A percentile compares a stretch with the other conserved stretches of the same genome.
Evolutionary conservation across 2,329 filamentous ascomycete genomes (phyloP).

Genomic region (Fusarium siculi): DNA sequence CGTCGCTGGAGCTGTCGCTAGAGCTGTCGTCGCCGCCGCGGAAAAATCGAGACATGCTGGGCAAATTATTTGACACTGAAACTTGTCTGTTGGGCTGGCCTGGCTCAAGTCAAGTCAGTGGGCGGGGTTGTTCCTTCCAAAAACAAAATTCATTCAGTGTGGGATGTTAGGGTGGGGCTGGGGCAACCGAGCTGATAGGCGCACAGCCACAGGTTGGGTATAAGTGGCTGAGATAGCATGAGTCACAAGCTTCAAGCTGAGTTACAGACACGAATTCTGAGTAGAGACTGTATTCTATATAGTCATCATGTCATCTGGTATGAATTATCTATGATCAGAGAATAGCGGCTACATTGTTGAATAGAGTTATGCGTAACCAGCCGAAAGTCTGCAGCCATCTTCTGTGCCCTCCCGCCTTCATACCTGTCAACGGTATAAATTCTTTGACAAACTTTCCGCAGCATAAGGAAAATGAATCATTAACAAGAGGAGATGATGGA

Average conservation of each 20-base stretch:
- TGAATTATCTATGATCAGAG: neutral
- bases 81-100: constrained; percentile 41
- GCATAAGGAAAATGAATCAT: neutral
- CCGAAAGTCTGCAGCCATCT: neutral
- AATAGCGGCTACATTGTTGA: neutral
- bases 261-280: neutral
- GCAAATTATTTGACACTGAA: constrained; percentile 45
- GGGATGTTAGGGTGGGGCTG: constrained; percentile 51
- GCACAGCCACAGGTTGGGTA: constrained; percentile 20
- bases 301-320: neutral
- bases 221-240: constrained; percentile 19
- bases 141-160: constrained; percentile 52
- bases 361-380: neutral
- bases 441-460: neutral
- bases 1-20: constrained; percentile 93
- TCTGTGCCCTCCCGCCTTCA: neutral
- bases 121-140: constrained; percentile 51
- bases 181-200: constrained; percentile 50
- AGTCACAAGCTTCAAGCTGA: neutral
- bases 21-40: constrained; percentile 92
- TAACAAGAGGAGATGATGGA: neutral
- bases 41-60: constrained; percentile 96
- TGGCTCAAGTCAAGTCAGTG: constrained; percentile 47
- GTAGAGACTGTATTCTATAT: neutral
- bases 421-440: neutral